Base-by-base conservation (phyloP, 345 rosid genomes). In the Arabis alpina region DNA sequence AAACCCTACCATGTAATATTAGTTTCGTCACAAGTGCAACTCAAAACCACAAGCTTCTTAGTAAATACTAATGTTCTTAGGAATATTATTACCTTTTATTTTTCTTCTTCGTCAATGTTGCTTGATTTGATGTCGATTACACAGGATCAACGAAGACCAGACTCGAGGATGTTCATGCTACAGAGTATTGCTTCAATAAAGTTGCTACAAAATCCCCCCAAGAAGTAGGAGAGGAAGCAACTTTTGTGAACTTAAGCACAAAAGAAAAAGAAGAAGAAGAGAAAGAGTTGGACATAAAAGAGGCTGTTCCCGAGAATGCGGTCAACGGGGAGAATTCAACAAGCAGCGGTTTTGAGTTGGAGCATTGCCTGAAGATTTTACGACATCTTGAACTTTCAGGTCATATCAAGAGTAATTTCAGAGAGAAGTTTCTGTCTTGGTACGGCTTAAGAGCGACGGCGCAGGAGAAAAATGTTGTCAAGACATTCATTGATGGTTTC, bases 371-470 rank as follows among this genome's bases (percentile, higher is more conserved):
- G 81, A 90, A 85, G 82, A 73, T 86, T 41, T 77, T 93, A 56
- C 76, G 97, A 74, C 70, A 89, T 84, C 66, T 93, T 43, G 98
- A 91, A 59, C 77, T 87, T 41, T 77, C 84, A 65, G 93, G 92
- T 19, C 80, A 86, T 61, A 76, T 93, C 1, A 91, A 89, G 72
- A 89, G 74, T 78, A 82, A 76, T 66, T 93, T 93, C 54, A 75
- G 98, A 72, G 91, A 84, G 76, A 91, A 89, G 61, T 91, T 93
- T 74, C 79, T 93, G 61, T 87, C 97, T 2, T 93, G 98, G 97
- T 93, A 83, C 64, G 83, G 88, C 80, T 76, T 89, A 70, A 81
- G 83, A 71, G 98, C 98, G 3, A 84, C 83, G n/a, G 55, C 79
- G 28, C 84, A 83, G 56, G 92, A 93, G 82, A 72, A 71, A 2